Evolutionary conservation across 345 rosid genomes (phyloP).

Genomic region (Cochlearia excelsa): DNA sequence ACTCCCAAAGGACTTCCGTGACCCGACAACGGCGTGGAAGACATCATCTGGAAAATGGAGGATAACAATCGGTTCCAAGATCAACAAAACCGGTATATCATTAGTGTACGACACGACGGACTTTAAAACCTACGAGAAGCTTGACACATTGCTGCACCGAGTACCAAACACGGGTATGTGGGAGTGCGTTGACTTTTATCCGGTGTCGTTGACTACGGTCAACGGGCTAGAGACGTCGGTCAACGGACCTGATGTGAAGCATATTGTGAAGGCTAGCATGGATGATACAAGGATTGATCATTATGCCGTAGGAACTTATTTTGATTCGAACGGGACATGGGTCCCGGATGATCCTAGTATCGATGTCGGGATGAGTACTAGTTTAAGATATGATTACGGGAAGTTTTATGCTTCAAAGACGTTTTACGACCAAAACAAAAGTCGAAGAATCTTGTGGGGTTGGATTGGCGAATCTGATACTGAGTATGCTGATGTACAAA

Average conservation of each 20-base stretch:
- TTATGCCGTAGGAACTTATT: conserved; percentile 78
- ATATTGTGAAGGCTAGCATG: conserved; percentile 85
- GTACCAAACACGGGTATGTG: conserved; percentile 97
- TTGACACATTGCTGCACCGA: conserved; percentile 52
- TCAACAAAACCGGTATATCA: conserved; percentile 56
- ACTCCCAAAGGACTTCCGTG: conserved; percentile 59
- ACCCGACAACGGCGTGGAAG: conserved; percentile 84
- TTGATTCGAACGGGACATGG: conserved; percentile 60
- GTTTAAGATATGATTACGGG: conserved; percentile 77
- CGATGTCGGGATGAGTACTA: conserved; percentile 70
- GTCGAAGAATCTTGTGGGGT: conserved; percentile 82
- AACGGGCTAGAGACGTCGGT: conserved; percentile 67
- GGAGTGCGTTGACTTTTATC: conserved; percentile 96
- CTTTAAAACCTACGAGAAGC: conserved; percentile 44
- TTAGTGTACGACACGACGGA: conserved; percentile 66
- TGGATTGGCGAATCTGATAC: conserved; percentile 95
- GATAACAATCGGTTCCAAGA: conserved; percentile 63
- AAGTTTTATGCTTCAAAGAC: conserved; percentile 86
- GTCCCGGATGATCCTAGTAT: conserved; percentile 67
- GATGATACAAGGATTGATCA: conserved; percentile 70
- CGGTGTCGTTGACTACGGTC: conserved; percentile 53
- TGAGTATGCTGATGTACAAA: conserved; percentile 55
- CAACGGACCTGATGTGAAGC: conserved; percentile 62
- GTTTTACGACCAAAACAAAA: conserved; percentile 64
- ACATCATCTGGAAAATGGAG: conserved; percentile 69